phyloP scores from a whole-genome alignment of 2,329 filamentous ascomycete genomes.

The Pestalotiopsis sp. region DNA sequence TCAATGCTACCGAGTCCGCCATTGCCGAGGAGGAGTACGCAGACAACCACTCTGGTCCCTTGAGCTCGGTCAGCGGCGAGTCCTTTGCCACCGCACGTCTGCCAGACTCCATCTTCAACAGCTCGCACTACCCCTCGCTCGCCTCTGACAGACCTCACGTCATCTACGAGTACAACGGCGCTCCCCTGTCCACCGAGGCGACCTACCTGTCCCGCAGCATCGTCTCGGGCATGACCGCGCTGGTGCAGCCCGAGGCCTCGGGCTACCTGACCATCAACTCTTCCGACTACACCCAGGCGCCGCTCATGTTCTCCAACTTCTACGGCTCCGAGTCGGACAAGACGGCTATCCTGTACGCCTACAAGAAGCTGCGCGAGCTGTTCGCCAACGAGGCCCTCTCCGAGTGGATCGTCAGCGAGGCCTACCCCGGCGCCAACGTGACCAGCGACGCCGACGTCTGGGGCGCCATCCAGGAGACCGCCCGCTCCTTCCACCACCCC shows the following conservation, averaged over 20 bases:
- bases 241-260: conserved; percentile 20
- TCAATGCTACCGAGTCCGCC: conserved; percentile 14
- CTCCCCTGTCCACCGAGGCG: conserved; percentile 42
- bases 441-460: conserved; percentile 17
- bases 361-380: conserved; percentile 15
- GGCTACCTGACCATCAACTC: conserved; percentile 43
- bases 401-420: conserved; percentile 15
- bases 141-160: conserved; percentile 19
- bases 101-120: conserved; percentile 17
- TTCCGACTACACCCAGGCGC: conserved; percentile 50
- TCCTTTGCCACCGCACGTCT: conserved; percentile 1
- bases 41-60: neutral
- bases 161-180: conserved; percentile 14
- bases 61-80: neutral
- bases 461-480: conserved; percentile 14
- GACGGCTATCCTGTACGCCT: conserved; percentile 17
- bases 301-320: conserved; percentile 49
- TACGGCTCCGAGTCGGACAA: conserved; percentile 42
- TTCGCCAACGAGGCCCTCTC: conserved; percentile 13
- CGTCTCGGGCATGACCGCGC: conserved; percentile 36
- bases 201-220: conserved; percentile 35
- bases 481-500: conserved; percentile 20
- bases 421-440: conserved; percentile 9
- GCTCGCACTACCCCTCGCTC: conserved; percentile 14
- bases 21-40: neutral